These are phyloP conservation scores for Botrytis hyacinthi DNA, from an alignment of 2,329 filamentous ascomycete genomes.

Conservation along the genomic window DNA sequence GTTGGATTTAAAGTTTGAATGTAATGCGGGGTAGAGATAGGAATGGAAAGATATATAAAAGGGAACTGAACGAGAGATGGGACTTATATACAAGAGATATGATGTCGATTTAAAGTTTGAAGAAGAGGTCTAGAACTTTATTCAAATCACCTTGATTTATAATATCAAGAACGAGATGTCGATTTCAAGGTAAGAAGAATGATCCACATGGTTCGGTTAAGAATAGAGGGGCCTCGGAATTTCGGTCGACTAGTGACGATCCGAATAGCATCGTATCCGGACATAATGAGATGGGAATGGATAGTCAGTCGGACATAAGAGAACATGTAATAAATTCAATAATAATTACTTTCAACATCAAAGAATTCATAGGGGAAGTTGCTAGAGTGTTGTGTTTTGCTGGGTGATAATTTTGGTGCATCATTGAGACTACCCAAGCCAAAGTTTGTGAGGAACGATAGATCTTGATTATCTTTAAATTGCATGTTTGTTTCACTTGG, in stretches of 20 bases:
- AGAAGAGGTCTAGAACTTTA: not conserved
- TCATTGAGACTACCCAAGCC: not conserved
- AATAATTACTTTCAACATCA: not conserved
- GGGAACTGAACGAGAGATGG: not conserved
- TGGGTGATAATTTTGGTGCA: not conserved
- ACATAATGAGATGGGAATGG: not conserved
- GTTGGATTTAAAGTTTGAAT: not conserved
- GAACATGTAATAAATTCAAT: not conserved
- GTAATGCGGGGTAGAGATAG: not conserved
- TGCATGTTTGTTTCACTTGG: not conserved
- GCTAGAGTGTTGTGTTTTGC: not conserved
- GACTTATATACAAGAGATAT: not conserved
- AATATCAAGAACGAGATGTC: not conserved
- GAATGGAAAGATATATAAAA: not conserved
- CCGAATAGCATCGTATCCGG: not conserved
- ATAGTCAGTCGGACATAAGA: not conserved
- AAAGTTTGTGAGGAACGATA: not conserved
- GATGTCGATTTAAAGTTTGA: not conserved
- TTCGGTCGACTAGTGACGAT: not conserved
- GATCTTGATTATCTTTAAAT: not conserved
- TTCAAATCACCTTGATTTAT: not conserved
- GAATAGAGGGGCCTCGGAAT: slow-evolving; percentile 1
- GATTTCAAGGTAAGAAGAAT: not conserved
- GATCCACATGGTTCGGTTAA: not conserved
- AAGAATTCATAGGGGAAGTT: not conserved